phyloP scores from a whole-genome alignment of 805 yeast species.

The Kuraishia cidri region DNA sequence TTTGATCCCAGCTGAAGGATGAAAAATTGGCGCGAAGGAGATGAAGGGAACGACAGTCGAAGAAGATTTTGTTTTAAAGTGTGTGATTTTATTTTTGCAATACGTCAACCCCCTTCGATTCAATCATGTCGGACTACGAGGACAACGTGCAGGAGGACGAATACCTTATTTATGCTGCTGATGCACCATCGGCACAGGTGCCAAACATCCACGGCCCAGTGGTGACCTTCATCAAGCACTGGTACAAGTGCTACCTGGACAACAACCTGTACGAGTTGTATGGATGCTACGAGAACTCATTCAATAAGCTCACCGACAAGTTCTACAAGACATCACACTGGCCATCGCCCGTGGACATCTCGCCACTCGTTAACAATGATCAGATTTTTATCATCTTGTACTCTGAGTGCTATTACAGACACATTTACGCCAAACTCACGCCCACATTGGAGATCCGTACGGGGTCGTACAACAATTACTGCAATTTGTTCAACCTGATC shows the following conservation, averaged over 20 bases:
- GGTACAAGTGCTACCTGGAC: constrained; percentile 31
- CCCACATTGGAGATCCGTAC: constrained; percentile 35
- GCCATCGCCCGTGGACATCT: constrained; percentile 37
- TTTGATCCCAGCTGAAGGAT: too few species aligned
- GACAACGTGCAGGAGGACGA: constrained; percentile 6
- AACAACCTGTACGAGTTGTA: constrained; percentile 32
- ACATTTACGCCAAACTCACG: constrained; percentile 30
- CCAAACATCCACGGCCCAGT: constrained; percentile 30
- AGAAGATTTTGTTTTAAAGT: too few species aligned
- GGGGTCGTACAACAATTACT: constrained; percentile 38
- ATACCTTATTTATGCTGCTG: constrained; percentile 4
- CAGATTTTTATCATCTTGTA: constrained; percentile 34
- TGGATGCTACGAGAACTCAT: constrained; percentile 32
- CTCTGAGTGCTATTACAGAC: constrained; percentile 42
- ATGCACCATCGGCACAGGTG: constrained; percentile 1
- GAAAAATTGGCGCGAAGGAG: too few species aligned
- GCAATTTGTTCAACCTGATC: constrained; percentile 34
- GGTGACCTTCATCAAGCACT: constrained; percentile 28
- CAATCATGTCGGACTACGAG: constrained; percentile 3
- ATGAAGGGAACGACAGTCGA: too few species aligned
- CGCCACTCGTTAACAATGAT: constrained; percentile 33
- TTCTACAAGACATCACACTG: constrained; percentile 27
- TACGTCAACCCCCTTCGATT: too few species aligned
- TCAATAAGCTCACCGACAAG: constrained; percentile 35
- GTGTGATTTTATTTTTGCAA: too few species aligned